Evolutionary conservation across 805 yeast species (phyloP).

Genomic region (Candida bentonensis): DNA sequence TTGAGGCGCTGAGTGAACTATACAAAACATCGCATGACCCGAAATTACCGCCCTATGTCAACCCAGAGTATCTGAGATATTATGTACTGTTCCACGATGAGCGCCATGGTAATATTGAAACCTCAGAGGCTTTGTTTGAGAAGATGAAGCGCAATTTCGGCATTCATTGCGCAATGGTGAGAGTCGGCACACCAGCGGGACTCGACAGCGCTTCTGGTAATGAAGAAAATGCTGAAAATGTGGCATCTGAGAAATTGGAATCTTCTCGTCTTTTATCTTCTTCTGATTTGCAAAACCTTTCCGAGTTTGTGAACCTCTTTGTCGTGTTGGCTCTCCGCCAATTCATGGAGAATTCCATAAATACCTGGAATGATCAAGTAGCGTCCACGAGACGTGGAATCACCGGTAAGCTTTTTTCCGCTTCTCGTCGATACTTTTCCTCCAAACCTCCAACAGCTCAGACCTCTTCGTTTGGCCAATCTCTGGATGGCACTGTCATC

Average conservation of each 20-base stretch:
- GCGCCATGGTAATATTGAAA: constrained; percentile 29
- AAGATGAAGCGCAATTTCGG: constrained; percentile 26
- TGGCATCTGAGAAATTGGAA: not conserved
- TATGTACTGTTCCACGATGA: constrained; percentile 38
- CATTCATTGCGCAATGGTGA: constrained; percentile 17
- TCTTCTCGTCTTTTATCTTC: constrained; percentile 1
- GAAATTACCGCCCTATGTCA: constrained; percentile 48
- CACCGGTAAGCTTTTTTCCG: constrained; percentile 59
- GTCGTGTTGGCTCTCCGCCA: constrained; percentile 4
- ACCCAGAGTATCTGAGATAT: constrained; percentile 44
- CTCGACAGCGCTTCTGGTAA: not conserved
- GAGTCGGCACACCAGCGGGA: constrained; percentile 4
- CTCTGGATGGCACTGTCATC: not conserved
- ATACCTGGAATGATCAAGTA: constrained; percentile 73
- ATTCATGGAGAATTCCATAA: constrained; percentile 72
- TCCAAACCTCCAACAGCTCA: not conserved
- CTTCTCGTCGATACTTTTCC: constrained; percentile 40
- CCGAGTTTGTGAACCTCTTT: constrained; percentile 2
- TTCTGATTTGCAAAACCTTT: constrained; percentile 10
- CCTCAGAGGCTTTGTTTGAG: constrained; percentile 26
- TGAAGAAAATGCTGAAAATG: not conserved
- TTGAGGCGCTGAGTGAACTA: constrained; percentile 36
- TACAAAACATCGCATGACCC: constrained; percentile 31
- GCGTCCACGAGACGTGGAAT: constrained; percentile 65
- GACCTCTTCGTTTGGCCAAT: not conserved